A percentile compares a stretch with the other conserved stretches of the same genome.
Conservation (phyloP, 116 monocot species). For the Phalaenopsis hybrid region DNA sequence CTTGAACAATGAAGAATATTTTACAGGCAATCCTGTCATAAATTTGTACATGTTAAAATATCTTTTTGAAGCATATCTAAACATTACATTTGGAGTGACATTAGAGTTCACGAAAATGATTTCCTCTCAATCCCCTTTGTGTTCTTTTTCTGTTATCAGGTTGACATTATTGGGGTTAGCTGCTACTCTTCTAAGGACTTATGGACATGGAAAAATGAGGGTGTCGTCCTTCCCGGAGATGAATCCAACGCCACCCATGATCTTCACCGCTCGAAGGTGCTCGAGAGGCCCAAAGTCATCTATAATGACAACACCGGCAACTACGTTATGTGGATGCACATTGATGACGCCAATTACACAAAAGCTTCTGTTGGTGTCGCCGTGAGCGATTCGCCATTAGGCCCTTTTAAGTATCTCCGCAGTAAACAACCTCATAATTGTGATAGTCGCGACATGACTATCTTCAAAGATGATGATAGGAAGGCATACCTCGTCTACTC, state of each 20-base stretch:
- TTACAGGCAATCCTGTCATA: too few relatives aligned
- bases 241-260: constrained; percentile 63
- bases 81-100: too few relatives aligned
- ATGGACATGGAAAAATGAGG: constrained; percentile 85
- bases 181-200: constrained; percentile 95
- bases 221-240: constrained; percentile 57
- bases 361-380: constrained; percentile 88
- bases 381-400: constrained; percentile 47
- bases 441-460: constrained; percentile 88
- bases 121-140: neutral
- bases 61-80: too few relatives aligned
- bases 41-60: too few relatives aligned
- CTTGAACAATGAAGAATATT: too few relatives aligned
- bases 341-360: constrained; percentile 82
- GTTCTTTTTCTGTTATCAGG: constrained; percentile 23
- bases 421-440: constrained; percentile 71
- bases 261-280: constrained; percentile 67
- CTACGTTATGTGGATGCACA: constrained; percentile 97
- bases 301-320: constrained; percentile 49
- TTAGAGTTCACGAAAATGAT: too few relatives aligned
- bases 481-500: constrained; percentile 81
- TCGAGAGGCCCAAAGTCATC: constrained; percentile 90
- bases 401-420: constrained; percentile 74
- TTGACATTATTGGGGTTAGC: constrained; percentile 82
- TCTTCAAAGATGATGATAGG: constrained; percentile 86